These are phyloP conservation scores for Zostera marina DNA, from an alignment of 116 monocot species.

Conservation along the genomic window DNA sequence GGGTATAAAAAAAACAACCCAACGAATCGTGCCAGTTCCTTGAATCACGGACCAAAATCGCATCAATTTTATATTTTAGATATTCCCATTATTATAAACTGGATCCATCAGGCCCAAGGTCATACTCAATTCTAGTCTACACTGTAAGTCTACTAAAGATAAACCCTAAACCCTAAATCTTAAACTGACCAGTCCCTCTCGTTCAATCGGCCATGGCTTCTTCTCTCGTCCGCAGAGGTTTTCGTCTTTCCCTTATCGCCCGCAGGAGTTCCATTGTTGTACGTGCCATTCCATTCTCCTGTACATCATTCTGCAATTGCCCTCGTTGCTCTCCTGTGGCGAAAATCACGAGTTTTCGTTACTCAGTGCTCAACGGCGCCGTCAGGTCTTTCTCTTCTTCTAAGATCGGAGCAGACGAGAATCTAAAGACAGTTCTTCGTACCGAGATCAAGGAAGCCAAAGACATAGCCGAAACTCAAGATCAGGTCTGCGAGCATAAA, in stretches of 20 bases:
- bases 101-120: too few species aligned
- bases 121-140: too few species aligned
- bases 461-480: neutral
- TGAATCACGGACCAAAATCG: too few species aligned
- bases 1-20: too few species aligned
- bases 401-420: conserved; percentile 25
- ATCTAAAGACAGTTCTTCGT: conserved; percentile 20
- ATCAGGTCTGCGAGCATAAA: neutral
- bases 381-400: conserved; percentile 9
- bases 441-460: conserved; percentile 22
- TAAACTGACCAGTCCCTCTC: too few species aligned
- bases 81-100: too few species aligned
- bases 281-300: neutral
- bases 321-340: neutral
- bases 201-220: conserved; percentile 5
- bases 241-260: conserved; percentile 7
- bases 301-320: neutral
- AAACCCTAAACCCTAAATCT: too few species aligned
- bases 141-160: too few species aligned
- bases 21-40: too few species aligned
- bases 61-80: too few species aligned
- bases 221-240: conserved; percentile 11
- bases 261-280: neutral
- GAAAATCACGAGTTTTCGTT: neutral
- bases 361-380: neutral